Base-by-base conservation (phyloP, 495 filamentous ascomycete species). In the Monascus purpureus region DNA sequence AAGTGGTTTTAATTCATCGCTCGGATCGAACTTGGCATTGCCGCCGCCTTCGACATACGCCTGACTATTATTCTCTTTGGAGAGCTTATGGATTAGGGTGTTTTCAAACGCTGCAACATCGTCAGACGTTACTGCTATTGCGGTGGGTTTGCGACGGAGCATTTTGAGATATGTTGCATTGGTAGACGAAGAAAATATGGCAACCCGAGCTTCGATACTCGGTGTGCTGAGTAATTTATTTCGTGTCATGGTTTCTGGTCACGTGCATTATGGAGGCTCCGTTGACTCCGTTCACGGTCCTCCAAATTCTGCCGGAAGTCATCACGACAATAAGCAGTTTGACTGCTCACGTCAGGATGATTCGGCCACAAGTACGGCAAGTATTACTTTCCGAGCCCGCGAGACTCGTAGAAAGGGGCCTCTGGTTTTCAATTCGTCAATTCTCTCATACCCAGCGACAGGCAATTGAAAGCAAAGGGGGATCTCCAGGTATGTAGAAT, bases 121-220 rank as follows among this genome's bases (percentile, higher is more conserved):
- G 54, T 88, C 82, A 7, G 75, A 61, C 0, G 82, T 88, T 23
- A 92, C 65, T 32, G 72, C 67, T 39, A 92, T 80, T 17, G 74
- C 66, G 4, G 83, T 92, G 2, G 82, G 77, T 29, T 79, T 75
- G 22, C 82, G 76, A 45, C 83, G 82, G 36, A 92, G 76, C 83
- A 92, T 92, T 12, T 42, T 45, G 18, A 33, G 26, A 5, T 22
- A 22, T 4, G 20, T 4, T n/a, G 16, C 11, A 23, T 18, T 25
- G 7, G 19, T 13, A 24, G 8, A 11, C 8, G 16, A 25, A 8
- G 8, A n/a, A 24, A 18, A 17, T 29, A 12, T 22, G 29, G 19
- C 12, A 25, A 31, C 36, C 20, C 5, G 16, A 20, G 17, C 15
- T 22, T 4, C 6, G 30, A 3, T 20, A 17, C 14, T 41, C 42